phyloP scores from a whole-genome alignment of 1,139 yeast species.

The Sugiyamaella xylanicola region DNA sequence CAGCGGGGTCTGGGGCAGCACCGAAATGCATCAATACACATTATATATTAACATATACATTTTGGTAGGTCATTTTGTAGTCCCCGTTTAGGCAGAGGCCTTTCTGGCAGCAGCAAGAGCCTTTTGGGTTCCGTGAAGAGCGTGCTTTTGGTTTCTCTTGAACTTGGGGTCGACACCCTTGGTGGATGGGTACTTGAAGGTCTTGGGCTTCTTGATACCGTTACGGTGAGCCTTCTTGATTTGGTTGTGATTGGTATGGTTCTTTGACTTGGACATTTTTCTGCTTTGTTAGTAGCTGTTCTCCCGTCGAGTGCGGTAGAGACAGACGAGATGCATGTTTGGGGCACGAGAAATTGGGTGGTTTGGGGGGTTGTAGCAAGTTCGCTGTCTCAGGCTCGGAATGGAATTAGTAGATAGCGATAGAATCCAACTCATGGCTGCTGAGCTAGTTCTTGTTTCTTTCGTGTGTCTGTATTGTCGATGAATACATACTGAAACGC shows the following conservation, averaged over 20 bases:
- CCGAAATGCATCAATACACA: background rate
- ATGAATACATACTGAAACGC: no score
- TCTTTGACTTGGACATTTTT: constrained; percentile 95
- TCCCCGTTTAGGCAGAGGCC: constrained; percentile 11
- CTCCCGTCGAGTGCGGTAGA: background rate
- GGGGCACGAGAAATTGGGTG: background rate
- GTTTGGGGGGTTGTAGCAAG: no score
- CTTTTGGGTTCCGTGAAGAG: constrained; percentile 96
- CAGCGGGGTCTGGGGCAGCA: constrained; percentile 9
- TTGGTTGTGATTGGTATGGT: constrained; percentile 99
- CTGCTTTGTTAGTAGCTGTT: constrained; percentile 5
- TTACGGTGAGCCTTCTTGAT: constrained; percentile 99
- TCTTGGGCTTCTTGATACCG: constrained; percentile 99
- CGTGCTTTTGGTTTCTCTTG: constrained; percentile 99
- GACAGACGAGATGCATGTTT: background rate
- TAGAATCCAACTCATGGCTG: no score
- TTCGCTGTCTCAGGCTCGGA: no score
- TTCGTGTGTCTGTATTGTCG: no score
- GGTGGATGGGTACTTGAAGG: constrained; percentile 96
- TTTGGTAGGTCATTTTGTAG: constrained; percentile 3
- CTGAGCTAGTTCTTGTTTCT: no score
- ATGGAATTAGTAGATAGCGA: no score
- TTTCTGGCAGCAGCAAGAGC: constrained; percentile 60
- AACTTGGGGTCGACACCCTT: constrained; percentile 99
- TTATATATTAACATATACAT: constrained; percentile 17